phyloP scores from a whole-genome alignment of 2,329 filamentous ascomycete species.

The Emergomyces orientalis region DNA sequence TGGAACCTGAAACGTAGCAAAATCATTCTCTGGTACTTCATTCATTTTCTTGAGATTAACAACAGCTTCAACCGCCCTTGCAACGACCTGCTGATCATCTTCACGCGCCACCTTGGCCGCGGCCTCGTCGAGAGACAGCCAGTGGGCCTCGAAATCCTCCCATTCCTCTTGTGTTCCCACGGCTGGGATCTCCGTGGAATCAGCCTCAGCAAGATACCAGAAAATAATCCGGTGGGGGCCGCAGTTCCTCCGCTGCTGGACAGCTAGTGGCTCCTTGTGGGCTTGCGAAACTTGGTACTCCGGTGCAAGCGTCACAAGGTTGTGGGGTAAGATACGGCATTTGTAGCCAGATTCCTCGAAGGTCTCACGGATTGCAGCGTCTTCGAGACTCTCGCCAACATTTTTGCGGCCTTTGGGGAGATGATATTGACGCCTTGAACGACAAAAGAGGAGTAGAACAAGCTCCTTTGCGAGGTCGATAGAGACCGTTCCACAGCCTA shows the following conservation, averaged over 20 bases:
- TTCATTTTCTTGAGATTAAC: background rate
- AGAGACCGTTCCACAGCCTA: slow-evolving; percentile 16
- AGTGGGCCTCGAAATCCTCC: slow-evolving; percentile 15
- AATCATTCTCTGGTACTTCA: background rate
- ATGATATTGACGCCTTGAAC: slow-evolving; percentile 15
- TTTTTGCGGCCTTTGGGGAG: slow-evolving; percentile 24
- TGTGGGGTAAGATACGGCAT: slow-evolving; percentile 8
- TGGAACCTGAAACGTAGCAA: background rate
- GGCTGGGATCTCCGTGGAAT: slow-evolving; percentile 9
- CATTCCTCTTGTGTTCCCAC: slow-evolving; percentile 15
- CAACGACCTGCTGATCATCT: slow-evolving; percentile 9
- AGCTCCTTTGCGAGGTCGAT: slow-evolving; percentile 12
- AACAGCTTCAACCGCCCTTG: slow-evolving; percentile 5
- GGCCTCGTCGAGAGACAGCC: slow-evolving; percentile 13
- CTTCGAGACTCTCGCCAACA: slow-evolving; percentile 18
- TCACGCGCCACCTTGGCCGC: slow-evolving; percentile 11
- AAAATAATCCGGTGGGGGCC: slow-evolving; percentile 15
- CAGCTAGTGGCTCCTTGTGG: slow-evolving; percentile 10
- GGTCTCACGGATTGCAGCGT: slow-evolving; percentile 22
- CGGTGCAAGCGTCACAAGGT: slow-evolving; percentile 7
- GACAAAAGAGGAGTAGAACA: slow-evolving; percentile 14
- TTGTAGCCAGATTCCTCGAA: slow-evolving; percentile 19
- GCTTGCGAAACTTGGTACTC: background rate
- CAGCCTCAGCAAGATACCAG: slow-evolving; percentile 14
- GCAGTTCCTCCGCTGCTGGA: background rate